Conservation (phyloP, 352 stramenopile species). For the Pythium brassicae region DNA sequence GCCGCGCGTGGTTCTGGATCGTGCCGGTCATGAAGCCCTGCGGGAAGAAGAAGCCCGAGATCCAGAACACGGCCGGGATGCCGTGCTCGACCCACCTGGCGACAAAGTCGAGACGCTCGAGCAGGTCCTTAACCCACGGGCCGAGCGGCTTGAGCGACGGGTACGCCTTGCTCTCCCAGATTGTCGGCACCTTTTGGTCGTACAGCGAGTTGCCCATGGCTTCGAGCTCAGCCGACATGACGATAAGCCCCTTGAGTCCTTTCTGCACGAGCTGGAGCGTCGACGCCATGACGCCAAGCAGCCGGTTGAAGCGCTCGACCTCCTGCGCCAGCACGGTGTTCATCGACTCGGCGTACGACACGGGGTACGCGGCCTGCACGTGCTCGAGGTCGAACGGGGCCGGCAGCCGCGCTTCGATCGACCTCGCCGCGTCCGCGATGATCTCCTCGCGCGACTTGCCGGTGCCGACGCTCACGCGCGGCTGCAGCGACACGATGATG, state of each 20-base stretch:
- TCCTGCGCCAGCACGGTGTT: conserved; percentile 93
- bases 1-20: conserved; percentile 90
- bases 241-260: conserved; percentile 72
- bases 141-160: conserved; percentile 88
- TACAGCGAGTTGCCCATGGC: conserved; percentile 84
- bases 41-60: conserved; percentile 92
- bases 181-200: conserved; percentile 84
- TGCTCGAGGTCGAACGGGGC: conserved; percentile 73
- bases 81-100: conserved; percentile 67
- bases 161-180: conserved; percentile 89
- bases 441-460: conserved; percentile 77
- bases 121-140: conserved; percentile 85
- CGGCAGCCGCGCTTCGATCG: conserved; percentile 64
- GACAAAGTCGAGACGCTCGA: conserved; percentile 74
- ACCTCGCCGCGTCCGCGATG: conserved; percentile 65
- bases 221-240: conserved; percentile 85
- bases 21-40: conserved; percentile 90
- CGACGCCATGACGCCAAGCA: conserved; percentile 60
- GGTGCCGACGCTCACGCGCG: conserved; percentile 53
- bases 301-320: conserved; percentile 80
- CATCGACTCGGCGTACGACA: conserved; percentile 93
- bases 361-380: conserved; percentile 81
- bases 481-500: conserved; percentile 82
- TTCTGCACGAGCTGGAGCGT: conserved; percentile 70
- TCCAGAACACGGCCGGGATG: conserved; percentile 84